Evolutionary conservation across 345 rosid genomes (phyloP).

Genomic region (Euphorbia tirucalli): DNA sequence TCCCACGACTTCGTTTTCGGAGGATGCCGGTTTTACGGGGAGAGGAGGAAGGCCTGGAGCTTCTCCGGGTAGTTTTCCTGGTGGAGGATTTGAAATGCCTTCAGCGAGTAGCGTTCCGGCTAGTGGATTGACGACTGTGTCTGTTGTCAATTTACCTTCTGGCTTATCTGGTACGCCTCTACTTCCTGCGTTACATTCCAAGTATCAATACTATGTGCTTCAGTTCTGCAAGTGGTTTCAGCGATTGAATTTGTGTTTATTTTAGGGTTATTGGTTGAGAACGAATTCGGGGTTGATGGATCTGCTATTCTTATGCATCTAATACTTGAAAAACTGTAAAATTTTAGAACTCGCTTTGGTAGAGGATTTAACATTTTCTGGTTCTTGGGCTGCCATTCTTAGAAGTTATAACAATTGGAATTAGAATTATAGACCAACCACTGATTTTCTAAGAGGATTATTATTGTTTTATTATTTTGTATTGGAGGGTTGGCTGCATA

Average conservation of each 20-base stretch:
- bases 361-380: neutral
- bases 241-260: neutral
- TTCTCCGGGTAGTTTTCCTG: conserved; percentile 24
- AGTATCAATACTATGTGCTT: neutral
- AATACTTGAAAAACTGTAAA: neutral
- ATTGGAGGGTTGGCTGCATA: neutral
- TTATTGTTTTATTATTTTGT: neutral
- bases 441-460: neutral
- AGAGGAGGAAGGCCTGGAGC: conserved; percentile 32
- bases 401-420: neutral
- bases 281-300: neutral
- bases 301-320: neutral
- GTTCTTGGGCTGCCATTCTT: neutral
- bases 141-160: conserved; percentile 56
- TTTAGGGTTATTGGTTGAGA: neutral
- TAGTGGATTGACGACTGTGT: conserved; percentile 61
- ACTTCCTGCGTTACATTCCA: neutral
- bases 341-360: no score
- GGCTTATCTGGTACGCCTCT: conserved; percentile 48
- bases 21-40: conserved; percentile 33
- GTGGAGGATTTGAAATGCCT: conserved; percentile 36
- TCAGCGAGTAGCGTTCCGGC: conserved; percentile 70
- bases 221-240: neutral
- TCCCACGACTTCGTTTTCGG: conserved; percentile 32
- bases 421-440: neutral